Evolutionary conservation across 2,329 filamentous ascomycete genomes (phyloP), one percentile per base, ranked within the genome.

Genomic region (Claviceps maximensis): DNA sequence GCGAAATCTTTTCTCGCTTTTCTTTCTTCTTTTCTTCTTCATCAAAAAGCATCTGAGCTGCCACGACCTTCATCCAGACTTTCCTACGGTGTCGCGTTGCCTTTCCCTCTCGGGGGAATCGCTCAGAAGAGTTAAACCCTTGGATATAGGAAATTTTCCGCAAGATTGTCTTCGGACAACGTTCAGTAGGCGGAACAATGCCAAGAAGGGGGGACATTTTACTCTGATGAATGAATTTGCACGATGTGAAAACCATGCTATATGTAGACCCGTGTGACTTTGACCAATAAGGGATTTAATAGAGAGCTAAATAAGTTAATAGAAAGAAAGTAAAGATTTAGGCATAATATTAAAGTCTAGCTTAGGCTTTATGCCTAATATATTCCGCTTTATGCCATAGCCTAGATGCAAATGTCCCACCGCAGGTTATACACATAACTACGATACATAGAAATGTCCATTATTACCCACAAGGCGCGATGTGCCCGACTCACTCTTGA

Each of bases 21-120:
- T 68, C 67, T 67, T 65, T 65, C 64, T 68, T 69, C 59, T 56
- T 64, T 66, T 68, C 69, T 74, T 71, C 67, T 70, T 71, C 74
- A 80, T 80, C 77, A 81, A 81, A 80, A 80, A 81, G 76, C 73
- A 72, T 66, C 71, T 79, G 75, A 79, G 75, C 70, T 70, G 78
- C 78, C 78, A 81, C 78, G 78, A 81, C 78, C 77, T 70, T 76
- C 77, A 80, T 72, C 72, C 70, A 72, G 74, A 53, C 42, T 65
- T 60, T 62, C 63, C 70, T 65, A 81, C 78, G 77, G 77, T 80
- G 78, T 76, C 69, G 76, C 65, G 78, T 81, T 81, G 78, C 78
- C 78, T 75, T 76, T 74, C 71, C 69, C 69, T 62, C 57, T 54
- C 51, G 56, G 58, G 71, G 71, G 74, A 73, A 74, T 66, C 63